Percentiles rank a stretch among this genome's conserved stretches.
These are phyloP conservation scores for Diaporthe amygdali DNA, from an alignment of 2,329 filamentous ascomycete genomes.

Conservation along the genomic window DNA sequence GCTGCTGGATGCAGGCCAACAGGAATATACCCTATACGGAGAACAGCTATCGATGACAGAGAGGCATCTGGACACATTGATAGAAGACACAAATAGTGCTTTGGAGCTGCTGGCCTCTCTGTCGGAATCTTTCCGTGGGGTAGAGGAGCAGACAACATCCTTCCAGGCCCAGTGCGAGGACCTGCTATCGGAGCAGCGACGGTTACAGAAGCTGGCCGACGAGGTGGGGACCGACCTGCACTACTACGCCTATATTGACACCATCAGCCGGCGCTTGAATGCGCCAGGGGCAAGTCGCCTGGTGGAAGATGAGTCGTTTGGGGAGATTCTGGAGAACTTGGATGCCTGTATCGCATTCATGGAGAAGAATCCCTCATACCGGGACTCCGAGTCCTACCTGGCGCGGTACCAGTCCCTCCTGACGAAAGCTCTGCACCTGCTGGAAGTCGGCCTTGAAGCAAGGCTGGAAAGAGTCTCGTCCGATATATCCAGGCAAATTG, in stretches of 20 bases:
- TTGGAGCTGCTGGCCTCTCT: constrained; percentile 78
- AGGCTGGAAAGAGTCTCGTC: constrained; percentile 58
- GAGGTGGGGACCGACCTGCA: constrained; percentile 89
- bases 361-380: constrained; percentile 81
- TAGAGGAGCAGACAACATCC: constrained; percentile 88
- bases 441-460: constrained; percentile 62
- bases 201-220: constrained; percentile 79
- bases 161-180: constrained; percentile 94
- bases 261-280: constrained; percentile 87
- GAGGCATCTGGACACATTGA: constrained; percentile 79
- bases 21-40: constrained; percentile 82
- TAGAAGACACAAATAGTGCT: constrained; percentile 75
- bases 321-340: constrained; percentile 84
- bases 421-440: constrained; percentile 66
- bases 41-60: constrained; percentile 83
- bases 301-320: constrained; percentile 83
- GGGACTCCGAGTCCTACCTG: constrained; percentile 85
- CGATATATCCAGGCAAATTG: constrained; percentile 61
- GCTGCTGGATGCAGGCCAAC: constrained; percentile 81
- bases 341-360: constrained; percentile 94
- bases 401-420: constrained; percentile 86
- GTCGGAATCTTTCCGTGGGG: constrained; percentile 83
- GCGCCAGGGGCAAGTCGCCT: constrained; percentile 87
- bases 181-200: constrained; percentile 79
- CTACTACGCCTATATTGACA: constrained; percentile 94